Percentiles rank a stretch among this genome's conserved stretches.
Evolutionary conservation across 1,284 basidiomycete genomes (phyloP).

Genomic region (Microbotryomycetes sp.): DNA sequence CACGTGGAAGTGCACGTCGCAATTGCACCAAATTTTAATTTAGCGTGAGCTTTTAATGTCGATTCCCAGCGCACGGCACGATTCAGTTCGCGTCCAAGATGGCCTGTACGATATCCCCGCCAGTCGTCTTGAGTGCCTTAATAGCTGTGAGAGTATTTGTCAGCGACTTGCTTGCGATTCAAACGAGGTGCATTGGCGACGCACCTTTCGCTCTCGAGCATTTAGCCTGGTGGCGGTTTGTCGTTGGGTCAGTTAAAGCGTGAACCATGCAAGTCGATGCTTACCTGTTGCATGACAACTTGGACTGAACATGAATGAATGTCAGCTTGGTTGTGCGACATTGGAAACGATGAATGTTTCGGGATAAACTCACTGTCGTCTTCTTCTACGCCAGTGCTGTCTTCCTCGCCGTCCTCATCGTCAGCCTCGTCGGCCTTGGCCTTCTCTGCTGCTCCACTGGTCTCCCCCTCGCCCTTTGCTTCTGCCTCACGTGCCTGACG

Average conservation of each 20-base stretch:
- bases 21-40: too few relatives aligned
- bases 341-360: neutral
- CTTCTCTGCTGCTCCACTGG: conserved; percentile 14
- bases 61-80: too few relatives aligned
- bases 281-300: conserved; percentile 74
- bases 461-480: conserved; percentile 9
- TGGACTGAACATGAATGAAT: conserved; percentile 54
- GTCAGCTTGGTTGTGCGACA: too few relatives aligned
- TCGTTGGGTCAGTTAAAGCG: too few relatives aligned
- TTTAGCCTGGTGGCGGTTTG: conserved; percentile 33
- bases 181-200: too few relatives aligned
- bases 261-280: too few relatives aligned
- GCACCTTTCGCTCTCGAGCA: conserved; percentile 68
- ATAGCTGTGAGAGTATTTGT: too few relatives aligned
- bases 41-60: too few relatives aligned
- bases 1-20: too few relatives aligned
- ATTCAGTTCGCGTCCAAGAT: conserved; percentile 15
- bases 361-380: conserved; percentile 57
- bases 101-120: conserved; percentile 54
- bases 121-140: conserved; percentile 74
- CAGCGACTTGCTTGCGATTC: too few relatives aligned
- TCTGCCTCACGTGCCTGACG: conserved; percentile 18
- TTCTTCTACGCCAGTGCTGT: conserved; percentile 56
- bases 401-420: conserved; percentile 40
- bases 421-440: conserved; percentile 36